A percentile compares a stretch with the other conserved stretches of the same genome.
Conservation (phyloP, 768 basidiomycete genomes). For the Macrolepiota dolichaula region DNA sequence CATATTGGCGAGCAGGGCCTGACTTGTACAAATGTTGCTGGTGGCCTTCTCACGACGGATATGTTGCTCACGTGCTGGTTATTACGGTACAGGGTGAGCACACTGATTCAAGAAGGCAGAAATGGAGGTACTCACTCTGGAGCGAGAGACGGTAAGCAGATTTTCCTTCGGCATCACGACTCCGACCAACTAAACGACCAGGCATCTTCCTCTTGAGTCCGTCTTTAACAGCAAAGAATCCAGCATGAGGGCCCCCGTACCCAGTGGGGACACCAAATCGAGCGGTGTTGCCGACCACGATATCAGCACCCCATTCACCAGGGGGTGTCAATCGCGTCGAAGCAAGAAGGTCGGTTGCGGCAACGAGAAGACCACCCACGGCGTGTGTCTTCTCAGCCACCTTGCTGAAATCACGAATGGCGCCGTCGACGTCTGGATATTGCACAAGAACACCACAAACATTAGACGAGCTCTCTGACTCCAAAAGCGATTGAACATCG, state of each 20-base stretch:
- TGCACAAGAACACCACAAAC: constrained; percentile 89
- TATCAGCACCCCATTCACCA: constrained; percentile 98
- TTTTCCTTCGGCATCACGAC: constrained; percentile 79
- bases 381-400: constrained; percentile 70
- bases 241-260: constrained; percentile 97
- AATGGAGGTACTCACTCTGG: constrained; percentile 70
- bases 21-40: constrained; percentile 97
- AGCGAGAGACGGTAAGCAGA: constrained; percentile 90
- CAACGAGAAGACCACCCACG: constrained; percentile 76
- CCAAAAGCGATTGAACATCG: constrained; percentile 47
- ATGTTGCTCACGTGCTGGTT: constrained; percentile 88
- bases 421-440: constrained; percentile 90
- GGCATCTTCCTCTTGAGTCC: constrained; percentile 97
- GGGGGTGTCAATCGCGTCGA: constrained; percentile 92
- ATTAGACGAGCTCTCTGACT: constrained; percentile 52
- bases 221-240: constrained; percentile 94
- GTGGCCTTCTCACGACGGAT: constrained; percentile 98
- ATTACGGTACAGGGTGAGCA: constrained; percentile 1
- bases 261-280: constrained; percentile 96
- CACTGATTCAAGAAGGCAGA: background rate
- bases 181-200: constrained; percentile 91
- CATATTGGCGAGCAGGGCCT: constrained; percentile 98
- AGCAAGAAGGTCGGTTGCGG: constrained; percentile 90
- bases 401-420: constrained; percentile 66
- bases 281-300: constrained; percentile 92